phyloP scores from a whole-genome alignment of 225 moss, liverwort and hornwort genomes.

The Pseudoscleropodium purum region DNA sequence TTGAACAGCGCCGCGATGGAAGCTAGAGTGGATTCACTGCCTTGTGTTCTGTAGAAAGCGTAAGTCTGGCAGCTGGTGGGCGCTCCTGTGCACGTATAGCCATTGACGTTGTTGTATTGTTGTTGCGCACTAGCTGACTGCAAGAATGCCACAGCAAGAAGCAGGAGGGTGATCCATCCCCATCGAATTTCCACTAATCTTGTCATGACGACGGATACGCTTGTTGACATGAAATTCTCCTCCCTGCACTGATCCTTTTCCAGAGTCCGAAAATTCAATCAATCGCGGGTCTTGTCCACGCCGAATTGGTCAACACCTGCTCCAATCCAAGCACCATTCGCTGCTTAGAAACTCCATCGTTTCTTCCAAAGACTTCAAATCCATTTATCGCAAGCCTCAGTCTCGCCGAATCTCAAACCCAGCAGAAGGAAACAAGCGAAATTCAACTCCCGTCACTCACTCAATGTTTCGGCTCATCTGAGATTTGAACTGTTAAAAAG shows the following conservation, averaged over 20 bases:
- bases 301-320: not conserved
- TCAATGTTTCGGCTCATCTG: not conserved
- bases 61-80: slow-evolving; percentile 28
- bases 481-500: not conserved
- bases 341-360: not conserved
- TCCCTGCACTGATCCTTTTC: not conserved
- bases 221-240: not conserved
- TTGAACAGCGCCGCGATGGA: slow-evolving; percentile 5
- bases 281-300: not conserved
- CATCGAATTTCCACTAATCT: not conserved
- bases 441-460: not conserved
- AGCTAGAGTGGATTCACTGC: not conserved
- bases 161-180: not conserved
- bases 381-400: not conserved
- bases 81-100: slow-evolving; percentile 32
- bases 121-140: slow-evolving; percentile 24
- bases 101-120: slow-evolving; percentile 8
- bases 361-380: not conserved
- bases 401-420: not conserved
- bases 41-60: slow-evolving; percentile 14
- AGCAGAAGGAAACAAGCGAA: not conserved
- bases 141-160: not conserved
- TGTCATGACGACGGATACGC: not conserved
- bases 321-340: not conserved
- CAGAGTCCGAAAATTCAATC: not conserved